These are phyloP conservation scores for Aspergillus sp. DNA, from an alignment of 2,329 filamentous ascomycete species.

Conservation along the genomic window DNA sequence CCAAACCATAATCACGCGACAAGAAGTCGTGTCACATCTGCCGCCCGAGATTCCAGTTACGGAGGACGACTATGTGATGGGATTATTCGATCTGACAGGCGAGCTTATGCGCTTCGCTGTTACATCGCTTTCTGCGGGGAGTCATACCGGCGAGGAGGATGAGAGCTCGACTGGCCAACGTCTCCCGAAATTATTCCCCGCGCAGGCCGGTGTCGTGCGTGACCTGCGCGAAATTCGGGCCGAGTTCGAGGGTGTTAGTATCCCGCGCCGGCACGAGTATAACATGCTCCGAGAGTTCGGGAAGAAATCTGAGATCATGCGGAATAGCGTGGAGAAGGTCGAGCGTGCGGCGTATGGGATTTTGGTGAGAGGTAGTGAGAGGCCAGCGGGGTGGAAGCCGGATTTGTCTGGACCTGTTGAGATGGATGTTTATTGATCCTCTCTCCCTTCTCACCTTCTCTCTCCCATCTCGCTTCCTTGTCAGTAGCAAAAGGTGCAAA, in stretches of 20 bases:
- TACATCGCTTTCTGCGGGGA: conserved; percentile 76
- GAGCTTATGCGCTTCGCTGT: conserved; percentile 98
- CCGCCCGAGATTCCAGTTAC: conserved; percentile 63
- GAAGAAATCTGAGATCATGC: conserved; percentile 84
- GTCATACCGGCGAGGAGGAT: conserved; percentile 36
- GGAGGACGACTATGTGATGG: conserved; percentile 82
- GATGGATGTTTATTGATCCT: conserved; percentile 39
- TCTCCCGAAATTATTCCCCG: conserved; percentile 25
- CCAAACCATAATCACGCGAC: conserved; percentile 70
- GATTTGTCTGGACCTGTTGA: conserved; percentile 58
- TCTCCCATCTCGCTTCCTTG: too few relatives aligned
- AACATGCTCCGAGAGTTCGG: conserved; percentile 62
- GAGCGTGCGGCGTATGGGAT: conserved; percentile 88
- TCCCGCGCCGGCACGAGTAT: conserved; percentile 45
- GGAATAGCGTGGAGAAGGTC: conserved; percentile 87
- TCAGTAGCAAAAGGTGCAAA: neutral
- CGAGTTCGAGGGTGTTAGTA: conserved; percentile 71
- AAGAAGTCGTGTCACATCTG: conserved; percentile 53
- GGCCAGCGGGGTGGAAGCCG: conserved; percentile 89
- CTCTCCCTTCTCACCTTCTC: neutral
- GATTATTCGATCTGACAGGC: conserved; percentile 89
- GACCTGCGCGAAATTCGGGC: conserved; percentile 79
- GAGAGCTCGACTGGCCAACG: neutral
- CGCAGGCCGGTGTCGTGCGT: conserved; percentile 66
- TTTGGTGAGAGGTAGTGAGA: conserved; percentile 80